A percentile compares a stretch with the other conserved stretches of the same genome.
phyloP scores from a whole-genome alignment of 371 early-diverging fungal genomes.

The Dichotomocladium elegans region DNA sequence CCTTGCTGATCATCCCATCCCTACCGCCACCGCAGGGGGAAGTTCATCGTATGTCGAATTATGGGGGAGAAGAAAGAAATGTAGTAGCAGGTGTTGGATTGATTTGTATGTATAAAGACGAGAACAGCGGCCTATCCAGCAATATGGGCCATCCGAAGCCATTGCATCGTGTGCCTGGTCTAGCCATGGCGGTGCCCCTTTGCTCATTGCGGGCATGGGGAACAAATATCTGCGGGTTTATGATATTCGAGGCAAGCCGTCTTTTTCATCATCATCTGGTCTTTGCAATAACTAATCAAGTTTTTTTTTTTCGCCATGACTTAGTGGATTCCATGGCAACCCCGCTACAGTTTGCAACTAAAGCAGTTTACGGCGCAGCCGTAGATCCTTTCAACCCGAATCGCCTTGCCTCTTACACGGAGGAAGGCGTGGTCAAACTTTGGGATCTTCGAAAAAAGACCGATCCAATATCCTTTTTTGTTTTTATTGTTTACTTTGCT shows the following conservation, averaged over 20 bases:
- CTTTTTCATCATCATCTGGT: neutral
- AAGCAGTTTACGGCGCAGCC: conserved; percentile 68
- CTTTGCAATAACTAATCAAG: neutral
- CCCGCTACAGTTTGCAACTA: conserved; percentile 60
- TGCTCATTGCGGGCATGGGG: conserved; percentile 76
- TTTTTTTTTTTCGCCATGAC: neutral
- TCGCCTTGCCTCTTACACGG: conserved; percentile 71
- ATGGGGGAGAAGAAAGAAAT: neutral
- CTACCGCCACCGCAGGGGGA: too few species aligned
- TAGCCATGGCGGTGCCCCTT: conserved; percentile 43
- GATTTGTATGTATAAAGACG: neutral
- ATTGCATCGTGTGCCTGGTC: conserved; percentile 75
- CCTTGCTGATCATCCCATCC: too few species aligned
- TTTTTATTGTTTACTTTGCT: neutral
- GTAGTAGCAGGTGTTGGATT: too few species aligned
- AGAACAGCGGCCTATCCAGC: conserved; percentile 52
- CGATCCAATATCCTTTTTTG: conserved; percentile 52
- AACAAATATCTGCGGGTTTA: conserved; percentile 68
- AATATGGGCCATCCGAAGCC: conserved; percentile 71
- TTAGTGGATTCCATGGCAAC: conserved; percentile 21
- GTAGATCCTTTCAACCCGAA: conserved; percentile 71
- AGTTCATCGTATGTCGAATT: neutral
- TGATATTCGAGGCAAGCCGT: conserved; percentile 59
- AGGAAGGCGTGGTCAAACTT: conserved; percentile 67
- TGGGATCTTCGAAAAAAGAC: conserved; percentile 75